Base-by-base conservation (phyloP, 352 stramenopile genomes). In the Phytophthora megakarya region DNA sequence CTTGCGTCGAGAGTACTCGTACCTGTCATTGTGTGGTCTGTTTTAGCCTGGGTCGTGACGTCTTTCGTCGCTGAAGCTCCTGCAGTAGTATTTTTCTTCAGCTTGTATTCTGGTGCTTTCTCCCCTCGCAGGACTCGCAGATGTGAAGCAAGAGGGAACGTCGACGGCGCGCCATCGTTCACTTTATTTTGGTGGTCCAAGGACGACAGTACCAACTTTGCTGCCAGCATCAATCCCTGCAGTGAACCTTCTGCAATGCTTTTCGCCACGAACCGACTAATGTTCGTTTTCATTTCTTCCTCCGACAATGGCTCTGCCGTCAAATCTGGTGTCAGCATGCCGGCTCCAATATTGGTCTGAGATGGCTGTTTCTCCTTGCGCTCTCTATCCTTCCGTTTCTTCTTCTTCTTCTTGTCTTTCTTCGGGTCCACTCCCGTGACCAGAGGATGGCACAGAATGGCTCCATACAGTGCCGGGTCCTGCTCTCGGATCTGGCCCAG, bases 381-480 rank as follows among this genome's bases (percentile, higher is more conserved):
- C n/a, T 92, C 80, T 25, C 85, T 65, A 18, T 93, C 88, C 67
- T 95, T 93, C 18, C 86, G 73, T 55, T 89, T 92, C 71, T 93
- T 94, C 51, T 93, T 92, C 65, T 92, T 90, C 32, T 86, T 80
- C 61, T 92, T 90, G 57, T 95, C 84, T 40, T 85, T 89, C 65
- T 84, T 91, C 3, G 78, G 74, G 26, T 93, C 87, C 40, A 88
- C 72, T 5, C 86, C 89, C 15, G 86, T 88, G 15, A 97, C 58
- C 26, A 97, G 75, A 16, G 87, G 87, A 28, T 97, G 86, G 40
- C 86, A 94, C 52, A 96, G 39, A 21, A 96, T 89, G 7, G 89
- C 87, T 5, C 85, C 86, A 21, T 96, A 95, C 26, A 97, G 60
- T 18, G 88, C 84, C 30, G 87, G 78, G 45, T 97, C 85, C 30